Evolutionary conservation across 31 red algal species (phyloP), one percentile per base, ranked within the genome.

Genomic region (Endocladia muricata): DNA sequence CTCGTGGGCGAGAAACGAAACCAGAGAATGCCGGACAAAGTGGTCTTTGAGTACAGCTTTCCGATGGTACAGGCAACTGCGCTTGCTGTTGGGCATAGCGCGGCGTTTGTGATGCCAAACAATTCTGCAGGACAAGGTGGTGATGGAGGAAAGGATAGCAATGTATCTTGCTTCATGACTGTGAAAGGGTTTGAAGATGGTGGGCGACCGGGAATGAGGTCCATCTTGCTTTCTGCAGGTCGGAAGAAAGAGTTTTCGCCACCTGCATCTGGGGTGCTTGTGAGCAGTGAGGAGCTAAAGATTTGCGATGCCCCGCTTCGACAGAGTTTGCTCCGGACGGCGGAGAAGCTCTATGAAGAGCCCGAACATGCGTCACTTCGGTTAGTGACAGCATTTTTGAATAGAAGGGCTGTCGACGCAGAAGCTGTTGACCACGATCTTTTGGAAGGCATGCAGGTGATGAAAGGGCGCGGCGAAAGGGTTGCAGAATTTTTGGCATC

Each of bases 231-330:
- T 2, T 31, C 35, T 23, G 29, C 55, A 1, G 55, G 68, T n/a
- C 43, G 41, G 5, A 70, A 83, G 21, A 54, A 61, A 5, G 61
- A 66, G 22, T 52, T 58, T 41, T 34, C 43, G 2, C 77, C 77
- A 6, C 77, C 77, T 2, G 35, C 60, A 41, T 54, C 44, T 41
- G 79, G 79, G 9, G 60, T 55, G 15, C 72, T 86, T 59, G 42
- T 86, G 17, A 86, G 82, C 42, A 76, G 41, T 1, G 71, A 77
- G 21, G 82, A 48, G 19, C 82, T 86, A 33, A 78, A 70, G 55
- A 76, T 86, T 35, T 86, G 82, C 58, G 40, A 70, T 51, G 55
- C 70, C 34, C 71, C 82, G 4, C 54, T 86, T n/a, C 70, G 82
- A 70, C 54, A 86, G 31, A 71, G 82, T 43, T 38, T 86, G 7